Base-by-base conservation (phyloP, 352 stramenopile species). In the Phytophthora cryptogea region DNA sequence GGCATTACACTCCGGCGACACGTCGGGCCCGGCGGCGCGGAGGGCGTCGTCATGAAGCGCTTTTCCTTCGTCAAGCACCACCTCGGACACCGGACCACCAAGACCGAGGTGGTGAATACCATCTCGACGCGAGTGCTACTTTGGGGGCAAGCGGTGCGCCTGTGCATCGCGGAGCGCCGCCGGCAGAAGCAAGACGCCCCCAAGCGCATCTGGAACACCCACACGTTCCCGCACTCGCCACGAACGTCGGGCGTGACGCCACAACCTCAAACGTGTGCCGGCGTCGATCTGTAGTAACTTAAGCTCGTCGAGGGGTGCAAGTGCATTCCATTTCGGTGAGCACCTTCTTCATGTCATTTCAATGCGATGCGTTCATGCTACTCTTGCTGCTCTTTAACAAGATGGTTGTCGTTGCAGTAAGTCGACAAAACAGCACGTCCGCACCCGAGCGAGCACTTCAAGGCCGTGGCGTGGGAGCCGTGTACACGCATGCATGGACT, bases 61-160 rank as follows among this genome's bases (percentile, higher is more conserved):
- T 89, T 89, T 47, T 89, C 77, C 49, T 87, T 89, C 53, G 76
- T 88, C 47, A 78, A 76, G 44, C 76, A 88, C 44, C 76, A 89
- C 36, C 80, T 89, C 61, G 63, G 73, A 13, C 45, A 52, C 30
- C 72, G 75, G 5, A 52, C 53, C 33, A 60, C 74, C 27, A 79
- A 64, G 16, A 65, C 76, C 3, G 76, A 84, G 36, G 63, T 89
- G 32, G 60, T 86, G 52, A 76, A 87, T 47, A 76, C 76, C 35
- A 80, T 89, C 52, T 87, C 79, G 37, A 86, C 74, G 41, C 74
- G 74, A 44, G 76, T 89, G 26, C 82, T 89, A 57, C 66, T 89
- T 10, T 89, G 79, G 76, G 79, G 79, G 1, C 76, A 89, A 39
- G 79, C 79, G 0, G 59, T 89, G 53, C 68, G 73, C 23, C 80